A percentile compares a stretch with the other conserved stretches of the same genome.
Conservation (phyloP, 2,329 filamentous ascomycete species). For the Cladosporium cucumerinum region DNA sequence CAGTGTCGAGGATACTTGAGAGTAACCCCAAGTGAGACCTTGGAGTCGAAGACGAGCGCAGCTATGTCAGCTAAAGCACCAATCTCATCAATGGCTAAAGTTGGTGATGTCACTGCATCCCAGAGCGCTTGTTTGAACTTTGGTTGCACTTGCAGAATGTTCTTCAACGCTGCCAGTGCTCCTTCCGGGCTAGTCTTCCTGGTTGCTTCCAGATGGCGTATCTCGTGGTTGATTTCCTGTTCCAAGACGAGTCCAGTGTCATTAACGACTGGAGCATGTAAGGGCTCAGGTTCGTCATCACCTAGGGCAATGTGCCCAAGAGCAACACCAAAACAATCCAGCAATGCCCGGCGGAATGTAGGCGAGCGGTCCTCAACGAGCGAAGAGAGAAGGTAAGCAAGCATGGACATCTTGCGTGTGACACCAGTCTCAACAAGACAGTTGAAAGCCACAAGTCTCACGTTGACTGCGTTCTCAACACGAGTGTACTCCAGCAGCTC, state of each 20-base stretch:
- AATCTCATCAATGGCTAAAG: conserved; percentile 52
- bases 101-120: conserved; percentile 52
- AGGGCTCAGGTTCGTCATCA: conserved; percentile 36
- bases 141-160: conserved; percentile 48
- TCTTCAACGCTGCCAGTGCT: conserved; percentile 55
- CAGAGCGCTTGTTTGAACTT: conserved; percentile 54
- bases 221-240: conserved; percentile 50
- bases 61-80: conserved; percentile 58
- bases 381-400: conserved; percentile 56
- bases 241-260: conserved; percentile 55
- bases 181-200: conserved; percentile 55
- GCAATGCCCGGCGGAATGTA: conserved; percentile 53
- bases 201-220: conserved; percentile 52
- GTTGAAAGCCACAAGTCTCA: conserved; percentile 58
- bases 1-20: conserved; percentile 58
- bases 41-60: conserved; percentile 52
- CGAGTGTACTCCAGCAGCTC: conserved; percentile 62
- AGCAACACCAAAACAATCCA: conserved; percentile 52
- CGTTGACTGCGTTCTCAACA: conserved; percentile 57
- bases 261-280: conserved; percentile 32
- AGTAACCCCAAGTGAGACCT: conserved; percentile 48
- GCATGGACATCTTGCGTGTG: conserved; percentile 48
- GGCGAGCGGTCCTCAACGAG: conserved; percentile 57
- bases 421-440: conserved; percentile 56
- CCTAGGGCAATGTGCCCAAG: conserved; percentile 59